Evolutionary conservation across 2,329 filamentous ascomycete species (phyloP).

Genomic region (Teratosphaeria zuluensis): DNA sequence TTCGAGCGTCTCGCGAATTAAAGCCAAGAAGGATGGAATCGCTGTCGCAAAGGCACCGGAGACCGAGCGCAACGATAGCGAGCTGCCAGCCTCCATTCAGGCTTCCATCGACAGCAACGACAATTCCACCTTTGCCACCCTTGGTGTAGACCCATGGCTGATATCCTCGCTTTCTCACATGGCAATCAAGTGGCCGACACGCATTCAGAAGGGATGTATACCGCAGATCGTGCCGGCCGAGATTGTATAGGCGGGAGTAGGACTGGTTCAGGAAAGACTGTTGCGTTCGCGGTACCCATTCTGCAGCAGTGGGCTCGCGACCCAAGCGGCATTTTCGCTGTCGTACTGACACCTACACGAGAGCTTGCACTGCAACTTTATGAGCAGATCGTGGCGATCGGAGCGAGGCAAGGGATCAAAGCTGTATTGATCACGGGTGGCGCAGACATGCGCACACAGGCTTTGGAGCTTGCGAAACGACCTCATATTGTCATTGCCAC

Average conservation of each 20-base stretch:
- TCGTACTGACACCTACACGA: slow-evolving; percentile 81
- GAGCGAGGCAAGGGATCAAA: slow-evolving; percentile 77
- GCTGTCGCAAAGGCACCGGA: background rate
- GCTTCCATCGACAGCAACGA: slow-evolving; percentile 18
- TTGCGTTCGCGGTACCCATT: slow-evolving; percentile 90
- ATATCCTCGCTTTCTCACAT: slow-evolving; percentile 65
- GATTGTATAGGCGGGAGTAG: slow-evolving; percentile 93
- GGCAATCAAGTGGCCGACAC: slow-evolving; percentile 81
- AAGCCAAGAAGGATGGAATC: slow-evolving; percentile 7
- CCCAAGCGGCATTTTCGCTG: slow-evolving; percentile 79
- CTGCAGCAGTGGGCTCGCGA: slow-evolving; percentile 89
- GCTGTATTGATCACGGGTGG: slow-evolving; percentile 85
- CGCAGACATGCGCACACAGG: slow-evolving; percentile 83
- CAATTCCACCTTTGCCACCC: slow-evolving; percentile 21
- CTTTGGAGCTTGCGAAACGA: slow-evolving; percentile 67
- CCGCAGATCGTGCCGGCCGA: slow-evolving; percentile 83
- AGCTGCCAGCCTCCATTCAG: slow-evolving; percentile 14
- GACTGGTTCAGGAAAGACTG: slow-evolving; percentile 94
- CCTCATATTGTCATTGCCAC: slow-evolving; percentile 94
- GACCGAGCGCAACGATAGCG: background rate
- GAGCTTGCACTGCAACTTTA: slow-evolving; percentile 93
- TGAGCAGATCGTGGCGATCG: slow-evolving; percentile 91
- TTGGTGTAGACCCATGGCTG: slow-evolving; percentile 55
- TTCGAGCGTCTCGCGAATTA: slow-evolving; percentile 14
- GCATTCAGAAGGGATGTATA: slow-evolving; percentile 88